Base-by-base conservation (phyloP, 495 filamentous ascomycete genomes). In the Podospora appendiculata region DNA sequence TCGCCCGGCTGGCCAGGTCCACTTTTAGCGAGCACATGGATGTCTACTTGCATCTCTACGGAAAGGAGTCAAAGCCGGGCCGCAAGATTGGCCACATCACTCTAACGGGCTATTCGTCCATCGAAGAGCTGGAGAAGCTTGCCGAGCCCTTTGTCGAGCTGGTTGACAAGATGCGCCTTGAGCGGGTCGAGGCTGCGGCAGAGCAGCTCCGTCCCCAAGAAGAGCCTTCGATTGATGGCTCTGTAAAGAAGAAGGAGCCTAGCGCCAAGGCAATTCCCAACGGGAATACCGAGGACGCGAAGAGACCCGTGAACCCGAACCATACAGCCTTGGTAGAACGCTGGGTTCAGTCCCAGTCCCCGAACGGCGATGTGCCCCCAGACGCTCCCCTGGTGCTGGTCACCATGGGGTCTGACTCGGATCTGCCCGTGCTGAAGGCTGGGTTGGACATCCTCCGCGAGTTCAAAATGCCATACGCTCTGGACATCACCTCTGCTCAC, bases 61-160 rank as follows among this genome's bases (percentile, higher is more conserved):
- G 89, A 56, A 98, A 98, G 73, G 84, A 80, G 44, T 84, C 89
- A 14, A 86, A 88, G 56, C 88, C 86, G 3, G 88, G 87, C 33
- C 81, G 93, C 40, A 98, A 98, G 65, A 97, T 98, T 77, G 93
- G 93, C 10, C 93, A 98, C 60, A 77, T 98, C 52, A 96, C 91
- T 11, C 62, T 95, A 11, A 79, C 85, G 8, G 65, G 66, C 8
- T 81, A 80, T 2, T 71, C 79, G 3, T 81, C 81, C 1, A 87
- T 94, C 70, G 67, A 76, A 38, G 79, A 88, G 56, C 84, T 88
- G n/a, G 82, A 91, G 65, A 69, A 74, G 13, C 70, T 80, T n/a
- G 84, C 90, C 38, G 69, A 78, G 48, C 82, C 81, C 1, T 75
- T 93, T 39, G 78, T 91, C 50, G 65, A 79, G 43, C 62, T 79